Conservation (phyloP, 306 rosid species). For the Quercus agrifolia region DNA sequence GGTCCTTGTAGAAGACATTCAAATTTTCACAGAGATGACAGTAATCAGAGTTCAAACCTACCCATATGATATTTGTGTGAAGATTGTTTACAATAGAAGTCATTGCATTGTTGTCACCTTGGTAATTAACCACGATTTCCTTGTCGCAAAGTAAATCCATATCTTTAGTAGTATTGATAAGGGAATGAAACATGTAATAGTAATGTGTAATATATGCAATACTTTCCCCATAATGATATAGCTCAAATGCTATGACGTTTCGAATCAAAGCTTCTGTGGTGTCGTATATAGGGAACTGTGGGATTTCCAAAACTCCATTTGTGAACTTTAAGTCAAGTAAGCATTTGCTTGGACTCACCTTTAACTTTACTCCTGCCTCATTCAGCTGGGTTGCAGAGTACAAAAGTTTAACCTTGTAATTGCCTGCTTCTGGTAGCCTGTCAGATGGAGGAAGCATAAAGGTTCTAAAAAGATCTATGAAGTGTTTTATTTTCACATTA, state of each 20-base stretch:
- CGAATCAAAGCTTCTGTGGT: background rate
- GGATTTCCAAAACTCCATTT: background rate
- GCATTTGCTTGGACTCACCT: background rate
- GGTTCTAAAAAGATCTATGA: background rate
- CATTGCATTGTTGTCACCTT: conserved; percentile 21
- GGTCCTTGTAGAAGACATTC: conserved; percentile 12
- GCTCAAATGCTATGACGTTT: conserved; percentile 4
- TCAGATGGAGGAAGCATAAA: background rate
- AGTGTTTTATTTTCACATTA: background rate
- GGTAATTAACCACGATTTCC: conserved; percentile 16
- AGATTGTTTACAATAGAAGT: conserved; percentile 16
- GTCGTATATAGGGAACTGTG: background rate
- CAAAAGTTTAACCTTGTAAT: too few relatives aligned
- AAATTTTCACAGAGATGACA: background rate
- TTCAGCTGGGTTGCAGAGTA: background rate
- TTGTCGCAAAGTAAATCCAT: conserved; percentile 20
- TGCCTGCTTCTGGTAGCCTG: background rate
- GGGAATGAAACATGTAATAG: background rate
- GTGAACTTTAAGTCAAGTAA: background rate
- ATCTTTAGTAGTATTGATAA: background rate
- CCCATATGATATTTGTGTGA: background rate
- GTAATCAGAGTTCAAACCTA: background rate
- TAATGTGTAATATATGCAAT: background rate
- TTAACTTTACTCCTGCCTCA: conserved; percentile 4
- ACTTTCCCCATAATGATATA: background rate